Conservation (phyloP, 768 basidiomycete genomes). For the Piloderma croceum region DNA sequence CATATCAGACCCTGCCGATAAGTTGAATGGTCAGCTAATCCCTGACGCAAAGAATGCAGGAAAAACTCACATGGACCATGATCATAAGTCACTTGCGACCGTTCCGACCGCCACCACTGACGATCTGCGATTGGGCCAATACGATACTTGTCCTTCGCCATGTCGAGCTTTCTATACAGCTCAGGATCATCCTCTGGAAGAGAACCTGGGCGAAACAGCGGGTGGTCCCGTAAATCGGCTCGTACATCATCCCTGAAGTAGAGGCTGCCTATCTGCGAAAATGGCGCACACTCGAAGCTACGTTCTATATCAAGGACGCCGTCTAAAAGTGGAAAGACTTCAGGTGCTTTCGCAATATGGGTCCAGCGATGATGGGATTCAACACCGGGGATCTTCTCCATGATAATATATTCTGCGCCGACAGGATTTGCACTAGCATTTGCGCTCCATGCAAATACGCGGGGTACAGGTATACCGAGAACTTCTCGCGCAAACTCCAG, state of each 20-base stretch:
- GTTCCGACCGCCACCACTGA: conserved; percentile 24
- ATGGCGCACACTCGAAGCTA: conserved; percentile 13
- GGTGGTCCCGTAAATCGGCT: background rate
- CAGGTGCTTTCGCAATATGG: conserved; percentile 4
- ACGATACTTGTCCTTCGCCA: conserved; percentile 18
- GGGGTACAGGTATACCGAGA: conserved; percentile 34
- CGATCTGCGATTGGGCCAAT: conserved; percentile 26
- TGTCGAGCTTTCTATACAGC: too few relatives aligned
- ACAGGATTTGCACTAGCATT: conserved; percentile 30
- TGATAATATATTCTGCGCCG: conserved; percentile 40
- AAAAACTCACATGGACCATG: conserved; percentile 35
- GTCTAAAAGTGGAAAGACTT: conserved; percentile 11
- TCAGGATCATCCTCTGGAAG: conserved; percentile 10
- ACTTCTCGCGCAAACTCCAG: conserved; percentile 34
- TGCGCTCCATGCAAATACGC: conserved; percentile 38
- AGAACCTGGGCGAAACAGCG: conserved; percentile 8
- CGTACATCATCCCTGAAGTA: conserved; percentile 29
- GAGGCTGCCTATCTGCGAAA: conserved; percentile 29
- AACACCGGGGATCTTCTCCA: conserved; percentile 32
- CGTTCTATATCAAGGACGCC: conserved; percentile 19
- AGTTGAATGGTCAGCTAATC: conserved; percentile 16
- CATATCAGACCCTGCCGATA: conserved; percentile 17
- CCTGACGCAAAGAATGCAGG: conserved; percentile 11
- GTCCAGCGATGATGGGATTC: conserved; percentile 14
- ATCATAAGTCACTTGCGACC: conserved; percentile 20